Percentiles rank a stretch among this genome's conserved stretches.
Evolutionary conservation across 2,329 filamentous ascomycete species (phyloP).

Genomic region (Paracoccidioides lutzii): DNA sequence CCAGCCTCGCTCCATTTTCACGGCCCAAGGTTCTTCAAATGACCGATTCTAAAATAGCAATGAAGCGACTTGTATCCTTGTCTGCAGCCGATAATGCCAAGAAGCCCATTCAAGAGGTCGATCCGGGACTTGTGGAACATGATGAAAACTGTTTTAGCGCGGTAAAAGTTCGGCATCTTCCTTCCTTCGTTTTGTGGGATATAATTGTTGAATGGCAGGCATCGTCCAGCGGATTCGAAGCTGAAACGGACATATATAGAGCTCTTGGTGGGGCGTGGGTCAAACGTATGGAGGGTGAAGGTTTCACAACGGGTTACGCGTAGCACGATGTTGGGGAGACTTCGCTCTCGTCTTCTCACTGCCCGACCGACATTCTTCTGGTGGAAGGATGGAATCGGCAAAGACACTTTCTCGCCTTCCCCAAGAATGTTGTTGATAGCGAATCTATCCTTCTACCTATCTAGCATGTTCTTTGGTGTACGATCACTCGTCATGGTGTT

Average conservation of each 20-base stretch:
- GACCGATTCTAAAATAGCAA: neutral
- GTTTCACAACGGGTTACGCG: neutral
- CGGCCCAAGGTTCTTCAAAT: slow-evolving; percentile 10
- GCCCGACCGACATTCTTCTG: neutral
- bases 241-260: slow-evolving; percentile 8
- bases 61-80: neutral
- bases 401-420: too few relatives aligned
- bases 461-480: too few relatives aligned
- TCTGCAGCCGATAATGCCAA: neutral
- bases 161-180: slow-evolving; percentile 19
- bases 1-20: slow-evolving; percentile 22
- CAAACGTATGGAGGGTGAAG: slow-evolving; percentile 2
- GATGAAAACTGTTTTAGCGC: slow-evolving; percentile 13
- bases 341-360: neutral
- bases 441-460: too few relatives aligned
- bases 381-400: too few relatives aligned
- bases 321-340: neutral
- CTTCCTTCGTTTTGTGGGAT: slow-evolving; percentile 22
- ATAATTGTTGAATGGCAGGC: slow-evolving; percentile 26
- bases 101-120: neutral
- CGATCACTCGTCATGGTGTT: too few relatives aligned
- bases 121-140: slow-evolving; percentile 6
- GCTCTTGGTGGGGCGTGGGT: slow-evolving; percentile 3
- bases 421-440: too few relatives aligned
- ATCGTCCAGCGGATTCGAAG: slow-evolving; percentile 14